Conservation (phyloP, 495 filamentous ascomycete species). For the Aspergillus steynii region DNA sequence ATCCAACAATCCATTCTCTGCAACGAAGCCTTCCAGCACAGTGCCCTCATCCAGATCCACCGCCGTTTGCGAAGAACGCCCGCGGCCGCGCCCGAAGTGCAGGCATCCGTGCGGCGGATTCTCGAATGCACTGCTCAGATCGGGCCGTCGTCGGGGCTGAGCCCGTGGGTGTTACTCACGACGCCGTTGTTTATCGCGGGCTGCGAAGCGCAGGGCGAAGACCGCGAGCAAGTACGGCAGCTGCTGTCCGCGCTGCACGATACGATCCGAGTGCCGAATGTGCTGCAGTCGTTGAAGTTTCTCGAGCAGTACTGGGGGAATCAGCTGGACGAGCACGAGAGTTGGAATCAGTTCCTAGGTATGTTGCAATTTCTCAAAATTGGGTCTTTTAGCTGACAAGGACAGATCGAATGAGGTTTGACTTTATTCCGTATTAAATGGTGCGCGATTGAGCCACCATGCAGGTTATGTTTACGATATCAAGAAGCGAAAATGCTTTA, state of each 20-base stretch:
- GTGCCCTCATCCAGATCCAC: conserved; percentile 48
- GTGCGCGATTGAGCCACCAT: neutral
- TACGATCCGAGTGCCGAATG: conserved; percentile 48
- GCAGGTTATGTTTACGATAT: conserved; percentile 22
- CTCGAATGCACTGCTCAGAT: conserved; percentile 45
- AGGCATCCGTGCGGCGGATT: conserved; percentile 43
- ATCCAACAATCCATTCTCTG: conserved; percentile 43
- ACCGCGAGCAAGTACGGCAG: conserved; percentile 38
- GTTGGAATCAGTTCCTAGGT: conserved; percentile 49
- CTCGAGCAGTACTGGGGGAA: conserved; percentile 47
- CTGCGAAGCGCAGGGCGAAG: conserved; percentile 42
- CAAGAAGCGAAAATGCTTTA: conserved; percentile 5
- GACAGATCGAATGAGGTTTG: conserved; percentile 47
- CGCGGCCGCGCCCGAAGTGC: conserved; percentile 34
- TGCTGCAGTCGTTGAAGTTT: conserved; percentile 46
- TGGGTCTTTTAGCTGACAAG: conserved; percentile 15
- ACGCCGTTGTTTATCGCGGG: conserved; percentile 50
- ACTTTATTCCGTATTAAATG: conserved; percentile 47
- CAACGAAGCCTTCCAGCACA: conserved; percentile 49
- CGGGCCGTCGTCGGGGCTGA: conserved; percentile 41
- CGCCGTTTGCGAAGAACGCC: conserved; percentile 40
- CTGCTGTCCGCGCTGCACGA: conserved; percentile 41
- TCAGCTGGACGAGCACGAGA: conserved; percentile 39
- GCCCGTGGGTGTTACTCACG: conserved; percentile 50
- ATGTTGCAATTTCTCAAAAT: conserved; percentile 10